Base-by-base conservation (phyloP, 1,284 basidiomycete species). In the Tylopilus sp. region DNA sequence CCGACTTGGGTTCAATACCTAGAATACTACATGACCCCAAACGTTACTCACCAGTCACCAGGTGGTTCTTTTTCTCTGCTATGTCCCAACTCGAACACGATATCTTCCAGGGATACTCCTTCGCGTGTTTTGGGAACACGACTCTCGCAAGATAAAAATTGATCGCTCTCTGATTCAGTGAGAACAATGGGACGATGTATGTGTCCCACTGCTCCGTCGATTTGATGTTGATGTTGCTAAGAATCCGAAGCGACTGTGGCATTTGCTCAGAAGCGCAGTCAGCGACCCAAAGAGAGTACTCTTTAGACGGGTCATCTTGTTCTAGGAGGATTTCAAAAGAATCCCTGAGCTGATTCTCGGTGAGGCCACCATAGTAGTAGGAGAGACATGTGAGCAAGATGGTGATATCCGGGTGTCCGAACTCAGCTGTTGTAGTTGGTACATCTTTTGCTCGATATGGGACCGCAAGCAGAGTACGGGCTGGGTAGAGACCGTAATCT, bases 381-480 rank as follows among this genome's bases (percentile, higher is more conserved):
- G 44, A 22, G 8, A 47, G 74, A 61, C 82, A 87, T 0, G 87
- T 87, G 41, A 88, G 75, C 13, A 77, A 63, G 58, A 87, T 74
- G 2, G 81, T 78, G 26, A 88, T 77, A 39, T 88, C 86, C 0
- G 87, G 86, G 70, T 88, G 86, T 1, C 85, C 86, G 64, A 88
- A 88, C 55, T 88, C 86, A n/a, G 87, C 84, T 47, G 81, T 77
- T 39, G 77, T 62, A 19, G 84, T 76, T 0, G 86, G 86, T 2
- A 82, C 77, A 63, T 88, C 87, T 70, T 88, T 87, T 0, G 86
- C 86, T 33, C 82, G 76, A 65, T 86, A 88, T 2, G 86, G 86
- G 0, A 88, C 86, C 0, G 87, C 86, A 6, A 88, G 75, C 63
- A 82, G 77, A 1, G 87, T 81, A 6, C 86, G 82, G 8, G 38